Conservation (phyloP, 2,329 filamentous ascomycete species). For the Thielaviopsis ethacetica region DNA sequence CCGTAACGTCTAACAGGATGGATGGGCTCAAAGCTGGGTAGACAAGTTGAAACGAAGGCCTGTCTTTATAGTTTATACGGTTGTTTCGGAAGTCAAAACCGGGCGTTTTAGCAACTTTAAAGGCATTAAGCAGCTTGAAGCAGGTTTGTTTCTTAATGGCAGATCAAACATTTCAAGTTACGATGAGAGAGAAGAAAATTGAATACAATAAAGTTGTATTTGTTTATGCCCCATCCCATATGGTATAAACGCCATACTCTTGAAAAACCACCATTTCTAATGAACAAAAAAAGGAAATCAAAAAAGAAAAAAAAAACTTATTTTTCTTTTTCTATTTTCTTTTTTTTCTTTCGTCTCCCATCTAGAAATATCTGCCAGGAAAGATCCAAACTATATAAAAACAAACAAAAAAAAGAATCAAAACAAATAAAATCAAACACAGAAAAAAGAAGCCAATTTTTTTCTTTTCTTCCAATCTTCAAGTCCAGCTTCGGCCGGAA, state of each 20-base stretch:
- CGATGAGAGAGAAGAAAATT: background rate
- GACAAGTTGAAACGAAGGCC: too few relatives aligned
- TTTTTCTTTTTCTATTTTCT: background rate
- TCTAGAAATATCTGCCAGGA: too few relatives aligned
- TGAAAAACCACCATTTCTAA: background rate
- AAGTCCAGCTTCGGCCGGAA: background rate
- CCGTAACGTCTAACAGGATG: too few relatives aligned
- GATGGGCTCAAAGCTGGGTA: too few relatives aligned
- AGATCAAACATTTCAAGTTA: background rate
- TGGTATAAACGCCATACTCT: slow-evolving; percentile 6
- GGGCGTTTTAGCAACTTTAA: too few relatives aligned
- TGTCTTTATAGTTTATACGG: too few relatives aligned
- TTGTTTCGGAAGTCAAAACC: too few relatives aligned
- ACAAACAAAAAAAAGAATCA: background rate
- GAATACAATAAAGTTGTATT: background rate
- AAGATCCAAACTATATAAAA: background rate
- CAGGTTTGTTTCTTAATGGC: background rate
- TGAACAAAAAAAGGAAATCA: background rate
- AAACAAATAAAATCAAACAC: background rate
- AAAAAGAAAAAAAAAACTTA: background rate
- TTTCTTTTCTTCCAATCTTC: background rate
- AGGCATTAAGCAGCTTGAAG: too few relatives aligned
- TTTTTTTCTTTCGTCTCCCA: background rate
- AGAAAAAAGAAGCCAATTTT: background rate
- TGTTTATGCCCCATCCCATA: background rate